A percentile compares a stretch with the other conserved stretches of the same genome.
phyloP scores from a whole-genome alignment of 2,329 filamentous ascomycete species.

The Exutisphaerella laricina region DNA sequence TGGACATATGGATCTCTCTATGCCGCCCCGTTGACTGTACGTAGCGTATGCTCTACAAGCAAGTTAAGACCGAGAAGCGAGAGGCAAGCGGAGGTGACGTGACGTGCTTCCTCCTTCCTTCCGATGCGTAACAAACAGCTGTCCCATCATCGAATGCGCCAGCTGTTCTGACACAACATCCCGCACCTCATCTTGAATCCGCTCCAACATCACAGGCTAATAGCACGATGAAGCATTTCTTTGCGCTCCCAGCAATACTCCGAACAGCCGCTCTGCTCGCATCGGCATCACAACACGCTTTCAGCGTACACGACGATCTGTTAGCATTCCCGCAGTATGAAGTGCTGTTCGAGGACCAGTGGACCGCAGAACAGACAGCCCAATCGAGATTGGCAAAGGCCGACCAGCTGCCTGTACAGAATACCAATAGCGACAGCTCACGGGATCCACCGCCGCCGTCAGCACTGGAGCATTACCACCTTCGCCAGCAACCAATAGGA shows the following conservation, averaged over 20 bases:
- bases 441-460: conserved; percentile 4
- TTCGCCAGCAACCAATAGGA: conserved; percentile 7
- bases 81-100: background rate
- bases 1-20: too few species aligned
- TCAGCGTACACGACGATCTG: conserved; percentile 84
- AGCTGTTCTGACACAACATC: background rate
- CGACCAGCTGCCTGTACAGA: conserved; percentile 8
- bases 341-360: conserved; percentile 60
- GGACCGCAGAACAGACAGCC: conserved; percentile 66
- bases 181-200: background rate
- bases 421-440: conserved; percentile 1
- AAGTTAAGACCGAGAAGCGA: too few species aligned
- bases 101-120: background rate
- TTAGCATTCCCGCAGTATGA: conserved; percentile 84
- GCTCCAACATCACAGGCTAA: background rate
- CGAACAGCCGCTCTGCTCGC: conserved; percentile 43
- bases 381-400: conserved; percentile 49
- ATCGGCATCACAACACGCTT: conserved; percentile 51
- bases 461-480: conserved; percentile 22
- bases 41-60: too few species aligned
- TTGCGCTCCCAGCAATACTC: conserved; percentile 44
- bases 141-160: background rate
- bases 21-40: too few species aligned
- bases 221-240: conserved; percentile 42
- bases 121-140: too few species aligned